These are phyloP conservation scores for Pseudozyma sp. DNA, from an alignment of 1,284 basidiomycete genomes.

Conservation along the genomic window DNA sequence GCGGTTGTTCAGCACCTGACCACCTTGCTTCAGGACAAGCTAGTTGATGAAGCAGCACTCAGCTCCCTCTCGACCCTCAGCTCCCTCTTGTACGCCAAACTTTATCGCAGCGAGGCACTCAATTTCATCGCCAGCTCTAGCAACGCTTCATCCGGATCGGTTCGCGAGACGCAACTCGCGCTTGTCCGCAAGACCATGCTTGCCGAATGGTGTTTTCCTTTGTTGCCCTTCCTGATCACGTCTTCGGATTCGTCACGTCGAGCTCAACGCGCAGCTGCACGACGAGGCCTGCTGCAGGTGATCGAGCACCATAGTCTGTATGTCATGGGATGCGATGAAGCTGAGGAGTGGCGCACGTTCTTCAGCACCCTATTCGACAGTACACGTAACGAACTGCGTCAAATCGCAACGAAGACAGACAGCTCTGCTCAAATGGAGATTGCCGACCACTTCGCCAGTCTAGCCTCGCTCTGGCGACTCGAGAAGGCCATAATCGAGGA, in stretches of 20 bases:
- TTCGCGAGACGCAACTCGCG: conserved; percentile 31
- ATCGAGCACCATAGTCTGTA: conserved; percentile 41
- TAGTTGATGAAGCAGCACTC: conserved; percentile 6
- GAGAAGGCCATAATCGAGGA: conserved; percentile 41
- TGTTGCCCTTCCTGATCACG: conserved; percentile 26
- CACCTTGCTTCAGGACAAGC: conserved; percentile 15
- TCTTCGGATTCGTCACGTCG: neutral
- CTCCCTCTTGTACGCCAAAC: conserved; percentile 24
- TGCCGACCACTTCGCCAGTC: conserved; percentile 25
- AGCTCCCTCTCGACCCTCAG: conserved; percentile 17
- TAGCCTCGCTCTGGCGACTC: conserved; percentile 41
- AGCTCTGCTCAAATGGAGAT: conserved; percentile 7
- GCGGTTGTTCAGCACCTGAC: conserved; percentile 16
- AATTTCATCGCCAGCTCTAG: conserved; percentile 28
- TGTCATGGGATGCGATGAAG: conserved; percentile 29
- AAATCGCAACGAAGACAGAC: neutral
- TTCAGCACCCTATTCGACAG: conserved; percentile 27
- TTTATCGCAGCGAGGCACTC: conserved; percentile 32
- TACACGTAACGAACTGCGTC: conserved; percentile 11
- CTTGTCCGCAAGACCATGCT: conserved; percentile 48
- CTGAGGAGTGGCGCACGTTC: conserved; percentile 41
- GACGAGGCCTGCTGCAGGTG: conserved; percentile 24
- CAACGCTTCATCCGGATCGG: conserved; percentile 17
- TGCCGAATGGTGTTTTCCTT: conserved; percentile 31
- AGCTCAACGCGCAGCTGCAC: conserved; percentile 17